A percentile compares a stretch with the other conserved stretches of the same genome.
Conservation (phyloP, 805 yeast genomes). For the Metschnikowia lunata region DNA sequence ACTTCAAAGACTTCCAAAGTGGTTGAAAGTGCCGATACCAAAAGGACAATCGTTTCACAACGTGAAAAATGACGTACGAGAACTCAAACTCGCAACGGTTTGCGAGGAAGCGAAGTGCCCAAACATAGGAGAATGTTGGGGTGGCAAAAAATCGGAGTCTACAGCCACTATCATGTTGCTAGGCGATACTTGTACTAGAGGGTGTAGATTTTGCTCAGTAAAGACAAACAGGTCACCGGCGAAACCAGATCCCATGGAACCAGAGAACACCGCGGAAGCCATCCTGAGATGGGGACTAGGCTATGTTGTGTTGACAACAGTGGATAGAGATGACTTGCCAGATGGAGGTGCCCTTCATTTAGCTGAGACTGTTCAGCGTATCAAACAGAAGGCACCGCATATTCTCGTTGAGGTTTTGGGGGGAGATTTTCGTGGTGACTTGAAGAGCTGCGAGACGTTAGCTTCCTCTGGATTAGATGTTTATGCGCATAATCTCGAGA, state of each 20-base stretch:
- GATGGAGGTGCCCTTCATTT: constrained; percentile 95
- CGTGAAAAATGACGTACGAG: constrained; percentile 81
- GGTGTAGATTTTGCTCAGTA: constrained; percentile 97
- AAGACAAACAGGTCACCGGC: constrained; percentile 87
- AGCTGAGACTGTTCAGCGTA: constrained; percentile 78
- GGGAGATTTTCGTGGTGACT: constrained; percentile 93
- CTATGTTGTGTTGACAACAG: constrained; percentile 94
- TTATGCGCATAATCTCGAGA: constrained; percentile 94
- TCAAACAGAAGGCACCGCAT: constrained; percentile 85
- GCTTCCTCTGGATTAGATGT: constrained; percentile 90
- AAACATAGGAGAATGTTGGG: constrained; percentile 99
- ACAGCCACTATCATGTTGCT: constrained; percentile 96
- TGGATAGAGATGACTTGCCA: constrained; percentile 88
- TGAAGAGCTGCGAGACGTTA: constrained; percentile 70
- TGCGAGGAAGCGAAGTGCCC: constrained; percentile 99
- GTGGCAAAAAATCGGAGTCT: constrained; percentile 90
- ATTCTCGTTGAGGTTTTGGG: constrained; percentile 88
- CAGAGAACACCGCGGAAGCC: constrained; percentile 97
- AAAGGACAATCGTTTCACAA: constrained; percentile 81
- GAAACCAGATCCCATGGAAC: constrained; percentile 91
- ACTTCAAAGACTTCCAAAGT: constrained; percentile 72
- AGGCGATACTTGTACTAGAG: constrained; percentile 99
- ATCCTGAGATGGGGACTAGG: constrained; percentile 97
- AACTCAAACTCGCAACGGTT: constrained; percentile 86
- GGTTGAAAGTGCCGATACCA: constrained; percentile 97